Base-by-base conservation (phyloP, 2,329 filamentous ascomycete species). In the Leptographium procerum region DNA sequence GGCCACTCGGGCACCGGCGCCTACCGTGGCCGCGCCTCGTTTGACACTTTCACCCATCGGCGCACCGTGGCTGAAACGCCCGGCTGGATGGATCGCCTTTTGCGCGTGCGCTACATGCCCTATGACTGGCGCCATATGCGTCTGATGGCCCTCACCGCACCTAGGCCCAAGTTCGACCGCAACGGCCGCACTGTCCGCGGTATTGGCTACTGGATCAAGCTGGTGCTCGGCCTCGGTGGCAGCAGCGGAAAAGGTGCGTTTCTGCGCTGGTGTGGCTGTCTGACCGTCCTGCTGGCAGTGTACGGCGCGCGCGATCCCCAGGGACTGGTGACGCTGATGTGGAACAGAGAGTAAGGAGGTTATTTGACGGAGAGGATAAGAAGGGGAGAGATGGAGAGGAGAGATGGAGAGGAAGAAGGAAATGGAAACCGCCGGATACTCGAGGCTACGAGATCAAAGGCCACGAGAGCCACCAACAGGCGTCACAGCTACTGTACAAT, bases 1-100 rank as follows among this genome's bases (percentile, higher is more conserved):
- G 90, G 91, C 63, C 81, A 87, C 64, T 89, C 85, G 51, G 90
- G 90, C 57, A 79, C 80, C 61, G 90, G 90, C 61, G 75, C 82
- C 33, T 95, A 95, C 75, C 84, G 88, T 65, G 91, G 91, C 61
- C 84, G 84, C 67, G 78, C 86, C n/a, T 82, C 79, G 2, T 89
- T 88, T 70, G 85, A 89, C 65, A 74, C 74, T 63, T 88, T 87
- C 67, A 82, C 82, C 1, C 85, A 88, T 69, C 61, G 63, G 36
- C 77, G 77, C 60, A 74, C 71, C 55, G 71, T 88, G 36, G 81
- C 83, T 26, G 78, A 75, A 51, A 87, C 84, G 5, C 86, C 86
- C 0, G 66, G 69, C 19, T 89, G 86, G 86, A 77, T 86, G 63
- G 86, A 90, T 68, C 74, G 72, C 45, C 67, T 90, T 61, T 73